These are phyloP conservation scores for Kodamaea arcana DNA, from an alignment of 1,139 yeast genomes.

Conservation along the genomic window DNA sequence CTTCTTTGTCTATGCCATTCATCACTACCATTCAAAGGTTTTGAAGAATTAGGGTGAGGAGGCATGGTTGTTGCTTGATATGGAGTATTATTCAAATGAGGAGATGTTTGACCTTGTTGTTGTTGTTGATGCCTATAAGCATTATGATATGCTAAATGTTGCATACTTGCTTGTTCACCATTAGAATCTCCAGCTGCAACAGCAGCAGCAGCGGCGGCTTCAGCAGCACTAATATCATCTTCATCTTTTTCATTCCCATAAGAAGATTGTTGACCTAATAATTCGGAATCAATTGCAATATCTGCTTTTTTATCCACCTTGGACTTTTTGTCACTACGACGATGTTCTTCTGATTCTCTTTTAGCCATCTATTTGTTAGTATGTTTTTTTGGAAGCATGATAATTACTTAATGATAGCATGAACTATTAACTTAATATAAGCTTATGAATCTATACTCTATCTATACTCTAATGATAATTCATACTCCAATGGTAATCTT, in stretches of 20 bases:
- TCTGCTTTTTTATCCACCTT: constrained; percentile 32
- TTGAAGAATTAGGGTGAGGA: constrained; percentile 29
- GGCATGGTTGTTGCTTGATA: constrained; percentile 35
- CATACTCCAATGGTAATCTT: too few species aligned
- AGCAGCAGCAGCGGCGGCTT: constrained; percentile 32
- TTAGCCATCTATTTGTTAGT: constrained; percentile 19
- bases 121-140: constrained; percentile 24
- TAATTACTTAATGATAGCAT: too few species aligned
- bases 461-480: too few species aligned
- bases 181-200: constrained; percentile 21
- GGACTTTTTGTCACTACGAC: constrained; percentile 21
- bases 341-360: constrained; percentile 25
- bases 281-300: constrained; percentile 45
- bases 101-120: constrained; percentile 15
- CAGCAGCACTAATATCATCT: constrained; percentile 22
- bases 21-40: constrained; percentile 63
- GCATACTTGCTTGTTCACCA: constrained; percentile 18
- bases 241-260: constrained; percentile 18
- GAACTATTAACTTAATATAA: too few species aligned
- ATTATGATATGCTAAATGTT: constrained; percentile 30
- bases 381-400: constrained; percentile 1
- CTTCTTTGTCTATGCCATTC: constrained; percentile 87
- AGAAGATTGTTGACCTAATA: constrained; percentile 43
- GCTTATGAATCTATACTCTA: too few species aligned
- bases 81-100: constrained; percentile 7